Base-by-base conservation (phyloP, 2,329 filamentous ascomycete genomes). In the Penicillium polonicum region DNA sequence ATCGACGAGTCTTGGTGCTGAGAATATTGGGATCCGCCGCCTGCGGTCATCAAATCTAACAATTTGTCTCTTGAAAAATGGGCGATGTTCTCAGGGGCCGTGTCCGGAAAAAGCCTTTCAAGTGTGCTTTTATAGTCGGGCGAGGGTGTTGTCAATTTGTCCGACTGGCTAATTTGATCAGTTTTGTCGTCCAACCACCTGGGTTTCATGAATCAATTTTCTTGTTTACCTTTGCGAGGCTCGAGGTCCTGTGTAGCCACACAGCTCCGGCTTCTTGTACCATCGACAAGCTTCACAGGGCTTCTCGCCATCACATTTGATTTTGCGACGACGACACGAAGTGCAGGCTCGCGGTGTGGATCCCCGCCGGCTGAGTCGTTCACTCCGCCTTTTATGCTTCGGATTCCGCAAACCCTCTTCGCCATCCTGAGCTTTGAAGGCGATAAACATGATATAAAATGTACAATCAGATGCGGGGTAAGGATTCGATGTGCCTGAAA, bases 211-310 rank as follows among this genome's bases (percentile, higher is more conserved):
- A 8, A 9, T 39, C 12, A 12, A 23, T 5, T 25, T 31, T 21
- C 42, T 39, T 36, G 17, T 83, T 75, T 78, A 88, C 87, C 89
- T 91, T 75, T 87, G 83, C 8, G 88, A 90, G 1, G 88, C 88
- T n/a, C 88, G 82, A 63, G 90, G 88, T 75, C 91, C 91, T 63
- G 90, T 86, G 72, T 92, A 92, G 66, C 85, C 85, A 71, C 89
- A 92, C 52, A 85, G 80, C 72, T 91, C 89, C 3, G 88, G 87
- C 60, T 88, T 88, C 52, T 89, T 85, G 70, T 90, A 91, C 70
- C 88, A 91, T 54, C 89, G 83, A 71, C 89, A 92, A 72, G 91
- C 89, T 31, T 88, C 88, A 70, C 89, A 92, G 5, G 89, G 89
- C 69, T 90, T 86, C 61, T 86, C 83, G 58, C 89, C 89, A 76